These are phyloP conservation scores for Trametes meyenii DNA, from an alignment of 768 basidiomycete species.

Conservation along the genomic window DNA sequence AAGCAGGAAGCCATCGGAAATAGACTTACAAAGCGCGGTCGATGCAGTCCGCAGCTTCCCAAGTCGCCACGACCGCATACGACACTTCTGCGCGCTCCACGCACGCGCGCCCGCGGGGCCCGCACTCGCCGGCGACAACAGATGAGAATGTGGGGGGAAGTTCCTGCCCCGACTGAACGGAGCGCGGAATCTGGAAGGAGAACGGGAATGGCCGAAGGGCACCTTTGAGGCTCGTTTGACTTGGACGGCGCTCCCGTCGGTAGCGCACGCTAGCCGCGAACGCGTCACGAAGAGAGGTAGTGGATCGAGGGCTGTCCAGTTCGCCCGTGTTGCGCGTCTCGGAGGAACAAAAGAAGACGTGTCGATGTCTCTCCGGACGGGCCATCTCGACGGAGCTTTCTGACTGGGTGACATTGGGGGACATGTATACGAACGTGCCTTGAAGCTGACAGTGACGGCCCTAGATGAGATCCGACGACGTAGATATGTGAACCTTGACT, in stretches of 20 bases:
- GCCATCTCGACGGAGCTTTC: constrained; percentile 21
- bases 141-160: constrained; percentile 62
- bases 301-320: constrained; percentile 27
- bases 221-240: constrained; percentile 22
- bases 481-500: constrained; percentile 20
- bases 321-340: constrained; percentile 28
- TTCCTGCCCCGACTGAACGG: constrained; percentile 53
- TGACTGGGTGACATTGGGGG: constrained; percentile 25
- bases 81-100: constrained; percentile 47
- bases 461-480: not conserved
- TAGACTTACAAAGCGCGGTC: constrained; percentile 49
- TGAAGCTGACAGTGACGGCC: constrained; percentile 51
- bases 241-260: constrained; percentile 23
- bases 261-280: constrained; percentile 31
- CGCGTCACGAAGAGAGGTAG: constrained; percentile 31
- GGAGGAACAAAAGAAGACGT: constrained; percentile 33
- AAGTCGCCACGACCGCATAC: constrained; percentile 58
- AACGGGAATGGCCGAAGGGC: constrained; percentile 45
- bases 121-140: constrained; percentile 35
- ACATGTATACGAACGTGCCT: constrained; percentile 56
- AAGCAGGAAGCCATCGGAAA: not conserved
- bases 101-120: constrained; percentile 29
- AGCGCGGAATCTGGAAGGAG: constrained; percentile 56
- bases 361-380: constrained; percentile 28
- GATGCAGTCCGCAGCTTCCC: constrained; percentile 58